Conservation (phyloP, 2,329 filamentous ascomycete species). For the Colletotrichum sidae region DNA sequence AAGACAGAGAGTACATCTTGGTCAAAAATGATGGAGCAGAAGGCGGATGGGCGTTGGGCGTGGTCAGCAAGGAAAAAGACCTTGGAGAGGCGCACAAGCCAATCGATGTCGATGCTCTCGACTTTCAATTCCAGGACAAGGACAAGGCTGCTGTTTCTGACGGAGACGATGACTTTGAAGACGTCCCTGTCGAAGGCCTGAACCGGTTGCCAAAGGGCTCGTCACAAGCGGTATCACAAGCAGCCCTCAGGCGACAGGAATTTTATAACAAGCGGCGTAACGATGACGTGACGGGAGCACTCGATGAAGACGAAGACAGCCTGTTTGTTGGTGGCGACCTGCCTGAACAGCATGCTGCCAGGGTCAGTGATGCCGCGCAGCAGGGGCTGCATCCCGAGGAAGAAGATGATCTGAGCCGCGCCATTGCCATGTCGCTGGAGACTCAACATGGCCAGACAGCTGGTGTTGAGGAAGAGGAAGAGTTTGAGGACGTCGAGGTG, state of each 20-base stretch:
- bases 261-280: conserved; percentile 8
- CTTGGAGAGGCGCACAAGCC: conserved; percentile 85
- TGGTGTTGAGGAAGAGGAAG: conserved; percentile 53
- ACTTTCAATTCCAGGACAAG: conserved; percentile 66
- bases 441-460: conserved; percentile 63
- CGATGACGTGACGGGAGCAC: conserved; percentile 42
- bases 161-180: conserved; percentile 87
- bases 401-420: conserved; percentile 76
- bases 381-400: conserved; percentile 54
- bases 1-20: conserved; percentile 91
- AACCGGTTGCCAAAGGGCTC: conserved; percentile 75
- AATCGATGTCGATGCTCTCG: conserved; percentile 85
- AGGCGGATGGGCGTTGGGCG: conserved; percentile 94
- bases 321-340: conserved; percentile 63
- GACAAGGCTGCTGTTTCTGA: conserved; percentile 68
- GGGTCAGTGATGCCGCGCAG: conserved; percentile 42
- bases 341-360: conserved; percentile 33
- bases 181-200: conserved; percentile 90
- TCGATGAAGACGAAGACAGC: conserved; percentile 59
- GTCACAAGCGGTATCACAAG: conserved; percentile 6
- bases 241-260: conserved; percentile 22
- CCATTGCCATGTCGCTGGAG: conserved; percentile 87
- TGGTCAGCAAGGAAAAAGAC: conserved; percentile 87
- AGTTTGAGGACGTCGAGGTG: conserved; percentile 63
- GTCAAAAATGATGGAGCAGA: conserved; percentile 96